Evolutionary conservation across 805 yeast genomes (phyloP).

Genomic region (Candida odintsovae): DNA sequence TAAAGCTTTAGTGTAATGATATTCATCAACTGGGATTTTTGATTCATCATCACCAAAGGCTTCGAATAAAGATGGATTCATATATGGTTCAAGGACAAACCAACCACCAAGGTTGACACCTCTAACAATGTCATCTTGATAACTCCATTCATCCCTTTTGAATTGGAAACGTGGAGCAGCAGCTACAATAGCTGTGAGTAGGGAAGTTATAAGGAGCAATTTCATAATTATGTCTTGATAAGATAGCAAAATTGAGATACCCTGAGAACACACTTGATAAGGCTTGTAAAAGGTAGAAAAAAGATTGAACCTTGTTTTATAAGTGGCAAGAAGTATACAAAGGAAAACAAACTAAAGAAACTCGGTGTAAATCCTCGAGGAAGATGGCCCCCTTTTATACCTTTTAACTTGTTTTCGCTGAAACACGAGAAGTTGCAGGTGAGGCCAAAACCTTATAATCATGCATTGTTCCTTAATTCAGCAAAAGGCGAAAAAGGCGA

Average conservation of each 20-base stretch:
- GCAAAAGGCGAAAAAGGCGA: background rate
- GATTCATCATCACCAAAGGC: conserved; percentile 28
- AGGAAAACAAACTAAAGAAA: background rate
- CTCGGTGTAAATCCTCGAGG: background rate
- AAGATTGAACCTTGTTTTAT: too few relatives aligned
- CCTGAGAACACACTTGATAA: too few relatives aligned
- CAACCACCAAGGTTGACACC: conserved; percentile 67
- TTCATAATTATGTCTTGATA: background rate
- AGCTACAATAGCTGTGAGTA: background rate
- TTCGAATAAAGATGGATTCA: conserved; percentile 57
- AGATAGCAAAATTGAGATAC: too few relatives aligned
- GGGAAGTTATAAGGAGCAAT: background rate
- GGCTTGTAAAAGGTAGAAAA: too few relatives aligned
- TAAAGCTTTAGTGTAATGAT: conserved; percentile 40
- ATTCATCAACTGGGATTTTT: conserved; percentile 55
- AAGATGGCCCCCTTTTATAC: background rate
- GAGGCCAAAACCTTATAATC: background rate
- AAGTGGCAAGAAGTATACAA: too few relatives aligned
- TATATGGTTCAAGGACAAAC: conserved; percentile 66
- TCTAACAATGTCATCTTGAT: conserved; percentile 14
- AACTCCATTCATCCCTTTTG: conserved; percentile 16
- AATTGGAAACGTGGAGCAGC: background rate
- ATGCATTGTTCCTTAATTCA: background rate
- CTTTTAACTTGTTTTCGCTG: background rate
- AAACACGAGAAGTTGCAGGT: background rate